Conservation (phyloP, 1,139 yeast genomes). For the Suhomyces kunorum region DNA sequence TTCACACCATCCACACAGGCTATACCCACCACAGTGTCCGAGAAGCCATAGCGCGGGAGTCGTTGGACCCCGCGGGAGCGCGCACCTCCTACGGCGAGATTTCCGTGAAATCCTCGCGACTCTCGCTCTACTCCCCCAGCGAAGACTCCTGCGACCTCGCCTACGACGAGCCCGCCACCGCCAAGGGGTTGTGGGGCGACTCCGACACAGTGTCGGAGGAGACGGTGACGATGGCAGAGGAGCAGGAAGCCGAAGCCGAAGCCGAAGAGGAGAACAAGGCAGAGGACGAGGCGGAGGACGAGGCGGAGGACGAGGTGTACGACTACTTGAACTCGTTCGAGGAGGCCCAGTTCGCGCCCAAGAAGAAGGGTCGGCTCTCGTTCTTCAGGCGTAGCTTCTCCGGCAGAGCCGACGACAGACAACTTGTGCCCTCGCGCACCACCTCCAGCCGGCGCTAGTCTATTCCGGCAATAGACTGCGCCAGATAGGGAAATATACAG, state of each 20-base stretch:
- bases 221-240: constrained; percentile 5
- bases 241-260: constrained; percentile 10
- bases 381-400: constrained; percentile 10
- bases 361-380: constrained; percentile 11
- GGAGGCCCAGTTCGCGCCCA: constrained; percentile 5
- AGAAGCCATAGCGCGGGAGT: neutral
- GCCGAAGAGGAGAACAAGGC: constrained; percentile 9
- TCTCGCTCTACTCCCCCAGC: constrained; percentile 14
- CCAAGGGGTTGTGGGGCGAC: neutral
- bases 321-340: constrained; percentile 19
- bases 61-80: neutral
- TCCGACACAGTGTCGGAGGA: constrained; percentile 10
- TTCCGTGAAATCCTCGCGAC: constrained; percentile 15
- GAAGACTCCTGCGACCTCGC: constrained; percentile 6
- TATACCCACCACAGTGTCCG: no score
- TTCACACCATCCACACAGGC: no score
- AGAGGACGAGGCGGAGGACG: constrained; percentile 1
- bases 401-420: neutral
- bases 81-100: constrained; percentile 10
- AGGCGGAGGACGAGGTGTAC: constrained; percentile 19
- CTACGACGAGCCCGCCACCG: neutral
- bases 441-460: constrained; percentile 2
- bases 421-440: neutral
- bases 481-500: no score
- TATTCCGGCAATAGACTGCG: constrained; percentile 8